These are phyloP conservation scores for Fusarium denticulatum DNA, from an alignment of 2,329 filamentous ascomycete species.

Conservation along the genomic window DNA sequence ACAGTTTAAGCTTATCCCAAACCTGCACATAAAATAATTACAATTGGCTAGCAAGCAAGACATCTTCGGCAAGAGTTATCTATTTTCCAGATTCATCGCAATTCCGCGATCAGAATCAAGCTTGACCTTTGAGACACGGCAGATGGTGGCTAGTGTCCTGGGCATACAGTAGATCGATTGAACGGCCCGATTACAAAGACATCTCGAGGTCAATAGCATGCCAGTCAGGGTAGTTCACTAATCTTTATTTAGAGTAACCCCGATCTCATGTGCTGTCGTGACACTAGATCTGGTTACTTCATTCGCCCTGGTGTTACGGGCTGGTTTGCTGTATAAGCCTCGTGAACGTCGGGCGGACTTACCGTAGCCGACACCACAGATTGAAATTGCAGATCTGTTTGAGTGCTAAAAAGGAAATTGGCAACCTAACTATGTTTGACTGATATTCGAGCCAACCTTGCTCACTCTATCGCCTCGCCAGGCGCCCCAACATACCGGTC, in stretches of 20 bases:
- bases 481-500: not conserved
- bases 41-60: not conserved
- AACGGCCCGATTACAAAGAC: not conserved
- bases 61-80: not conserved
- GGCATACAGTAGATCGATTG: rapidly evolving
- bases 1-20: not conserved
- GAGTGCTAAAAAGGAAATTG: not conserved
- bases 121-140: not conserved
- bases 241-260: not conserved
- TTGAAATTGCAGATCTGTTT: too few relatives aligned
- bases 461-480: not conserved
- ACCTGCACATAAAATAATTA: not conserved
- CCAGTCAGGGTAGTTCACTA: not conserved
- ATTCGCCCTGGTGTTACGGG: not conserved
- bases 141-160: not conserved
- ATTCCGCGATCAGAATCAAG: not conserved
- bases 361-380: not conserved
- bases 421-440: not conserved
- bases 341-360: not conserved
- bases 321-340: not conserved
- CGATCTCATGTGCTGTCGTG: not conserved
- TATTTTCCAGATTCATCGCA: not conserved
- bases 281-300: not conserved
- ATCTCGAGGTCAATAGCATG: not conserved
- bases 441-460: not conserved